Evolutionary conservation across 1,139 yeast genomes (phyloP).

Genomic region (Scheffersomyces quercinus): DNA sequence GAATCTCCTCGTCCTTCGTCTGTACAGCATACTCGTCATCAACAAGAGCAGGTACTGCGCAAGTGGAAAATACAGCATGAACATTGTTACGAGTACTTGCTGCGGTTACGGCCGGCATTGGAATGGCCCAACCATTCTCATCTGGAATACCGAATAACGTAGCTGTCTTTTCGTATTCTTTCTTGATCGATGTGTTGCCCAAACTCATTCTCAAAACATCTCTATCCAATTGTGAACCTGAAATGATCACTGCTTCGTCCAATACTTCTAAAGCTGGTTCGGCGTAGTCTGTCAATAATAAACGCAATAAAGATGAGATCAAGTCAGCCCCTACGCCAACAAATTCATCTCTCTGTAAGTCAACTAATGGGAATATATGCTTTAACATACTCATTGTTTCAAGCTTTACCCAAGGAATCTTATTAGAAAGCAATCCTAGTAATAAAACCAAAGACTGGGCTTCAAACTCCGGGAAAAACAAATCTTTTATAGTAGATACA

Average conservation of each 20-base stretch:
- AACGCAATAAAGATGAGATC: conserved; percentile 82
- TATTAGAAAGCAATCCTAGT: conserved; percentile 77
- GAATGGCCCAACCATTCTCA: conserved; percentile 97
- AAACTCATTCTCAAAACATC: conserved; percentile 90
- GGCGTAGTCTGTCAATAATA: conserved; percentile 83
- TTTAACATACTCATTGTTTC: conserved; percentile 80
- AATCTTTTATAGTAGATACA: conserved; percentile 62
- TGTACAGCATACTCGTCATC: conserved; percentile 23
- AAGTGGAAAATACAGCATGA: conserved; percentile 91
- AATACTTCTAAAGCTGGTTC: conserved; percentile 86
- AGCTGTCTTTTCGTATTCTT: conserved; percentile 82
- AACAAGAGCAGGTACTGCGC: conserved; percentile 43
- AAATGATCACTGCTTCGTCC: conserved; percentile 81
- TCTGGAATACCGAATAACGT: conserved; percentile 95
- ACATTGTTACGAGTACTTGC: conserved; percentile 88
- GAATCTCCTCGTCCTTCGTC: conserved; percentile 45
- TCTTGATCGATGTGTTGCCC: conserved; percentile 76
- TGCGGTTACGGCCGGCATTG: conserved; percentile 90
- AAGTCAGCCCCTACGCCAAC: conserved; percentile 93
- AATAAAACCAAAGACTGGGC: conserved; percentile 75
- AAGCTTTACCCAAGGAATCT: conserved; percentile 70
- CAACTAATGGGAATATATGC: conserved; percentile 73
- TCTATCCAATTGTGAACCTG: conserved; percentile 87
- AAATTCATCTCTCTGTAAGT: conserved; percentile 76
- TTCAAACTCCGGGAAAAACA: conserved; percentile 74